Evolutionary conservation across 129 eudicot species (phyloP).

Genomic region (Dittrichia graveolens): DNA sequence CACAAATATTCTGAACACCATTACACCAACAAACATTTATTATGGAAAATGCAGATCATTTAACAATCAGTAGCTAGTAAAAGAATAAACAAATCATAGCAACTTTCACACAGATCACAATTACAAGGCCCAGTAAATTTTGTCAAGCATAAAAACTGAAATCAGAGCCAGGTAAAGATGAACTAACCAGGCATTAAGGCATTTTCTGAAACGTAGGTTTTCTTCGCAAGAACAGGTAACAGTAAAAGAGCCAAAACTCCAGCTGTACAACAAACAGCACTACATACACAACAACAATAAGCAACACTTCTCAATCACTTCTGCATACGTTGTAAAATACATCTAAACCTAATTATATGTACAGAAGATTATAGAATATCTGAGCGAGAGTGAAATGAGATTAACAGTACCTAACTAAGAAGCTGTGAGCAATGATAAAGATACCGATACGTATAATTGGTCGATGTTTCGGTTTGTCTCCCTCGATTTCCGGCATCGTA

Average conservation of each 20-base stretch:
- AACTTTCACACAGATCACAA: constrained; percentile 20
- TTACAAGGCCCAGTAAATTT: neutral
- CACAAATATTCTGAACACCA: too few species aligned
- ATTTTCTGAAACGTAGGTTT: constrained; percentile 85
- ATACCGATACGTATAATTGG: constrained; percentile 61
- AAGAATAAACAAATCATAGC: constrained; percentile 2
- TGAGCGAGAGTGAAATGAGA: constrained; percentile 1
- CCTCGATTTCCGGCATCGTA: constrained; percentile 37
- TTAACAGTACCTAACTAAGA: constrained; percentile 53
- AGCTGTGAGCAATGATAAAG: constrained; percentile 58
- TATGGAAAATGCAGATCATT: too few species aligned
- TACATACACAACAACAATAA: constrained; percentile 28
- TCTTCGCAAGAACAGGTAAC: constrained; percentile 76
- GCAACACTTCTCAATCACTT: neutral
- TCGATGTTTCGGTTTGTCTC: constrained; percentile 46
- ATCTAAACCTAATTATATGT: constrained; percentile 3
- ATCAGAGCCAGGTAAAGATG: neutral
- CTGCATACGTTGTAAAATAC: neutral
- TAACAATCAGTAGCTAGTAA: constrained; percentile 6
- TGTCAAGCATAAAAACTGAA: neutral
- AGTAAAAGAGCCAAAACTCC: constrained; percentile 72
- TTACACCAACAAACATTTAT: too few species aligned
- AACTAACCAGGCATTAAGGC: constrained; percentile 88
- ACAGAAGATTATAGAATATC: neutral
- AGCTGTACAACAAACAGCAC: constrained; percentile 66